phyloP scores from a whole-genome alignment of 306 rosid species.

The Glycyrrhiza uralensis region DNA sequence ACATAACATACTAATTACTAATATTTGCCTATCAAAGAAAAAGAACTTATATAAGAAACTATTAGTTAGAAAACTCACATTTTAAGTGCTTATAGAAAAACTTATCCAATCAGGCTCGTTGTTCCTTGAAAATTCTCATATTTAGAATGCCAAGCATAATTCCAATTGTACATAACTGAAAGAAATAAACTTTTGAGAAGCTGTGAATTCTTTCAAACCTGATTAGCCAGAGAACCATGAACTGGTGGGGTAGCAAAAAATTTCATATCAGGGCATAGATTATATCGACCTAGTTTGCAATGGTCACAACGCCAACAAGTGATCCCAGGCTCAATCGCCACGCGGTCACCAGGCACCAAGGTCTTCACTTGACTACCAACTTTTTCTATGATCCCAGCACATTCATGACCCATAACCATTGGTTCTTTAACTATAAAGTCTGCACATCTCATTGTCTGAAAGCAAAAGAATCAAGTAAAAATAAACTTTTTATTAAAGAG shows the following conservation, averaged over 20 bases:
- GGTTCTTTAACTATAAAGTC: conserved; percentile 79
- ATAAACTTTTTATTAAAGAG: background rate
- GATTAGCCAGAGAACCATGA: conserved; percentile 92
- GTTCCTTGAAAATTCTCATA: background rate
- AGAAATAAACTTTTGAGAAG: conserved; percentile 13
- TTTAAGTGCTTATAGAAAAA: no score
- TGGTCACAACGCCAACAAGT: conserved; percentile 73
- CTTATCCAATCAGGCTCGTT: no score
- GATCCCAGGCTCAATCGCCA: conserved; percentile 89
- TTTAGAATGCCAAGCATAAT: background rate
- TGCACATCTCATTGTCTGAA: conserved; percentile 72
- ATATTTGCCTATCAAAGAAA: no score
- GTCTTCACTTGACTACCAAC: conserved; percentile 63
- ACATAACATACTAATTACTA: no score
- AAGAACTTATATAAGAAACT: no score
- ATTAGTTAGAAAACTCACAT: no score
- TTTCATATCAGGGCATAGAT: conserved; percentile 86
- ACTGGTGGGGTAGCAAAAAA: conserved; percentile 87
- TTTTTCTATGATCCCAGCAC: conserved; percentile 87
- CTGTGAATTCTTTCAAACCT: conserved; percentile 44
- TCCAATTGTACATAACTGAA: background rate
- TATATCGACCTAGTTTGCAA: conserved; percentile 82
- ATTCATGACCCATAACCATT: conserved; percentile 94
- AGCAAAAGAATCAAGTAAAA: conserved; percentile 19
- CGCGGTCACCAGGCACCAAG: conserved; percentile 66